Percentiles rank a stretch among this genome's conserved stretches.
Conservation (phyloP, 1,139 yeast genomes). For the Geotrichum carabidarum region DNA sequence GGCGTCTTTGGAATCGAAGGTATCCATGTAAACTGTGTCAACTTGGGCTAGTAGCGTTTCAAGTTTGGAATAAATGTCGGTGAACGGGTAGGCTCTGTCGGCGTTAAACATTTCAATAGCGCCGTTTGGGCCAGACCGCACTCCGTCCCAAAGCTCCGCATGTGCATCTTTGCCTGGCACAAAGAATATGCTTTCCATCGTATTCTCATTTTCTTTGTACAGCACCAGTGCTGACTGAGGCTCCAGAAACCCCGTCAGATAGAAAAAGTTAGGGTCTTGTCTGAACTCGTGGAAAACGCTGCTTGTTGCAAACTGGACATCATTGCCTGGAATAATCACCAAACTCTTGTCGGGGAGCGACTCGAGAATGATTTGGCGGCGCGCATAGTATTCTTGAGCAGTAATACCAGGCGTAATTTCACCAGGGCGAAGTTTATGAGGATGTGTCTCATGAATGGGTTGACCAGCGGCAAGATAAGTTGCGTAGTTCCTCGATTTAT, state of each 20-base stretch:
- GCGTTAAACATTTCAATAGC: constrained; percentile 83
- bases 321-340: constrained; percentile 70
- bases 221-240: constrained; percentile 77
- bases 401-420: constrained; percentile 84
- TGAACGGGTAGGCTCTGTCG: constrained; percentile 59
- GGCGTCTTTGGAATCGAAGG: constrained; percentile 19
- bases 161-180: constrained; percentile 78
- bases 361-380: constrained; percentile 57
- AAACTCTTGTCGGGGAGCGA: constrained; percentile 59
- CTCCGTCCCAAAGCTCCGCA: constrained; percentile 93
- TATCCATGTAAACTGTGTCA: constrained; percentile 31
- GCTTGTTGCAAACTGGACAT: constrained; percentile 74
- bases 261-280: constrained; percentile 82
- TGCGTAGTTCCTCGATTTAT: neutral
- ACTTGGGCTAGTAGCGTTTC: constrained; percentile 26
- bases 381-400: constrained; percentile 70
- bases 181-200: constrained; percentile 52
- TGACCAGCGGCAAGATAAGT: constrained; percentile 54
- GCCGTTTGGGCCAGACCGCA: constrained; percentile 78
- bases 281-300: constrained; percentile 88
- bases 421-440: constrained; percentile 66
- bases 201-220: constrained; percentile 50
- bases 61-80: constrained; percentile 28
- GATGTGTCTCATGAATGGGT: constrained; percentile 80
- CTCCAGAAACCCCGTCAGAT: constrained; percentile 89